phyloP scores from a whole-genome alignment of 768 basidiomycete species.

The Xerocomus spinulosus region DNA sequence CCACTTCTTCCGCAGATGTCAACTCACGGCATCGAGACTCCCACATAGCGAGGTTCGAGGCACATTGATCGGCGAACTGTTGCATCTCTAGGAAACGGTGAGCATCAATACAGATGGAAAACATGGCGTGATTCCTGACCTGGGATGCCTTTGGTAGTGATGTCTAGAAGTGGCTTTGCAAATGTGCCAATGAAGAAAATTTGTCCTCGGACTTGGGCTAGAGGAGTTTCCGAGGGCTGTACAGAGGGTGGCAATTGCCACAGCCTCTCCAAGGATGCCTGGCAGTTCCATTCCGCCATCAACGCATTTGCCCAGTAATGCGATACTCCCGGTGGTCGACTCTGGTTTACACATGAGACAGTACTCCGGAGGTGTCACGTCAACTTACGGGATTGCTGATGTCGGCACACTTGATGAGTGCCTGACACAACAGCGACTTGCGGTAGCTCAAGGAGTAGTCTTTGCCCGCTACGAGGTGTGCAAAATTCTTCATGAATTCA shows the following conservation, averaged over 20 bases:
- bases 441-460: conserved; percentile 41
- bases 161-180: conserved; percentile 77
- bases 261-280: conserved; percentile 80
- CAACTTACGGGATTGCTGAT: conserved; percentile 92
- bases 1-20: conserved; percentile 19
- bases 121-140: conserved; percentile 39
- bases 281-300: conserved; percentile 85
- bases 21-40: conserved; percentile 44
- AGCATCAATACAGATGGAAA: conserved; percentile 7
- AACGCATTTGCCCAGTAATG: conserved; percentile 90
- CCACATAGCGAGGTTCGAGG: conserved; percentile 70
- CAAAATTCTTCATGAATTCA: conserved; percentile 73
- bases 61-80: conserved; percentile 61
- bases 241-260: conserved; percentile 64
- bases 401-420: conserved; percentile 94
- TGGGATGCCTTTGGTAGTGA: conserved; percentile 68
- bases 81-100: conserved; percentile 51
- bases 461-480: conserved; percentile 41
- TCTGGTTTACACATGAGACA: conserved; percentile 42
- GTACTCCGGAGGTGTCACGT: not conserved
- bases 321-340: conserved; percentile 87
- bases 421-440: conserved; percentile 77
- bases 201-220: conserved; percentile 76
- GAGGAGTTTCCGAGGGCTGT: conserved; percentile 41
- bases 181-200: conserved; percentile 85